Evolutionary conservation across 306 rosid genomes (phyloP).

Genomic region (Vachellia collinsii): DNA sequence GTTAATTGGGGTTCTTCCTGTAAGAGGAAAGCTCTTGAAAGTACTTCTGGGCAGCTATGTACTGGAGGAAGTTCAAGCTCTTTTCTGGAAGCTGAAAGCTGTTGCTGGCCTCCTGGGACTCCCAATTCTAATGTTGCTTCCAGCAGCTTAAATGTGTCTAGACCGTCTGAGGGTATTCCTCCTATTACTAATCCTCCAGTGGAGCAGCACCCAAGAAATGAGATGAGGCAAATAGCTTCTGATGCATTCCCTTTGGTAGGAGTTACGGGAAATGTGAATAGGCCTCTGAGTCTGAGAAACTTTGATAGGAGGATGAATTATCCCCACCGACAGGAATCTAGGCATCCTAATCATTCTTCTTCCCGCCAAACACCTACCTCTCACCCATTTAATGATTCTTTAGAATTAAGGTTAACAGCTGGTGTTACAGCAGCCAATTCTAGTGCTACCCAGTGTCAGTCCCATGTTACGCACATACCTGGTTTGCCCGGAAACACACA

Average conservation of each 20-base stretch:
- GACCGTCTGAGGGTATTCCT: constrained; percentile 48
- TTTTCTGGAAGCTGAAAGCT: constrained; percentile 53
- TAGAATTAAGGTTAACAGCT: constrained; percentile 64
- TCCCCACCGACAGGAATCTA: constrained; percentile 59
- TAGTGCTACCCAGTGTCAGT: constrained; percentile 43
- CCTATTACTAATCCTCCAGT: constrained; percentile 50
- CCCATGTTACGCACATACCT: constrained; percentile 36
- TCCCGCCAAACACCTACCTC: constrained; percentile 45
- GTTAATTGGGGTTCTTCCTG: constrained; percentile 84
- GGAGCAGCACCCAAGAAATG: constrained; percentile 53
- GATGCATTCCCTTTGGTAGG: constrained; percentile 56
- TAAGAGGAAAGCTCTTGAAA: constrained; percentile 85
- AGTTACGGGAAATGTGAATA: constrained; percentile 51
- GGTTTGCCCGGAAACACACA: constrained; percentile 40
- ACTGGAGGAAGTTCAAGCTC: constrained; percentile 70
- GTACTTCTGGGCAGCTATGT: constrained; percentile 64
- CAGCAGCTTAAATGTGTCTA: constrained; percentile 50
- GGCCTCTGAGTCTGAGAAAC: constrained; percentile 47
- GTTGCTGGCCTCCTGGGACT: constrained; percentile 49
- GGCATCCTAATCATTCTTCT: constrained; percentile 49
- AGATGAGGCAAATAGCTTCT: constrained; percentile 52
- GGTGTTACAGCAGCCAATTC: constrained; percentile 54
- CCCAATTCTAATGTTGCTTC: constrained; percentile 48
- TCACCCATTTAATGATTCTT: constrained; percentile 48
- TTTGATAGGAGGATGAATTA: constrained; percentile 49